Base-by-base conservation (phyloP, 164 flowering plant genomes). In the Vitis riparia region DNA sequence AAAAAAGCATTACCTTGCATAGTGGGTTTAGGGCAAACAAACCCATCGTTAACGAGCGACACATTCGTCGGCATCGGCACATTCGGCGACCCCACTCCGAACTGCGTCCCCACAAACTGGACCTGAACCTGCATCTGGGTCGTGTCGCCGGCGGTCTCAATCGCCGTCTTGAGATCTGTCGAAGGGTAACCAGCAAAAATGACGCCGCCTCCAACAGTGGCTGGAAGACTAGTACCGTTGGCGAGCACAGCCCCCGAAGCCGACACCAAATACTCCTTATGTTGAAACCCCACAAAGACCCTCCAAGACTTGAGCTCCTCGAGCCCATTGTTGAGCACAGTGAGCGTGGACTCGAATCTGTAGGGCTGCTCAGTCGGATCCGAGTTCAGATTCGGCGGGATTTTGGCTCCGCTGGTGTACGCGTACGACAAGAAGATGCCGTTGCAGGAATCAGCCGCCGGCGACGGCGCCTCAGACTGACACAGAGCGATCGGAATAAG, bases 101-200 rank as follows among this genome's bases (percentile, higher is more conserved):
- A 92, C 84, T 87, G 91, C 8, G 98, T 93, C 49, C 99, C 99
- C 23, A 88, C 81, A 66, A 94, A 68, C 29, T 84, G 61, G 59
- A 92, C 81, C 82, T 70, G 64, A 8, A 73, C 90, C 65, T 76
- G 68, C 83, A 89, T 92, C 82, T 86, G 88, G 3, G 73, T 84
- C 70, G 74, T 0, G 67, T 95, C 99, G 0, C 98, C 99, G 11
- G 99, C 99, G 5, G 99, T 95, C 66, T 88, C 86, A 10, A 90
- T 69, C 16, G 91, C 94, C 5, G 98, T 86, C 69, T 81, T 84
- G 51, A 95, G 85, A 83, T 95, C 95, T 8, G 90, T 63, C 58
- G 58, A 51, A 12, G 97, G 97, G 51, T 44, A 95, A 3, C 99
- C 99, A 8, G 91, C 84, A 59, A 95, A 88, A n/a, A 72, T 72